Evolutionary conservation across 768 basidiomycete genomes (phyloP).

Genomic region (Mrakia blollopis): DNA sequence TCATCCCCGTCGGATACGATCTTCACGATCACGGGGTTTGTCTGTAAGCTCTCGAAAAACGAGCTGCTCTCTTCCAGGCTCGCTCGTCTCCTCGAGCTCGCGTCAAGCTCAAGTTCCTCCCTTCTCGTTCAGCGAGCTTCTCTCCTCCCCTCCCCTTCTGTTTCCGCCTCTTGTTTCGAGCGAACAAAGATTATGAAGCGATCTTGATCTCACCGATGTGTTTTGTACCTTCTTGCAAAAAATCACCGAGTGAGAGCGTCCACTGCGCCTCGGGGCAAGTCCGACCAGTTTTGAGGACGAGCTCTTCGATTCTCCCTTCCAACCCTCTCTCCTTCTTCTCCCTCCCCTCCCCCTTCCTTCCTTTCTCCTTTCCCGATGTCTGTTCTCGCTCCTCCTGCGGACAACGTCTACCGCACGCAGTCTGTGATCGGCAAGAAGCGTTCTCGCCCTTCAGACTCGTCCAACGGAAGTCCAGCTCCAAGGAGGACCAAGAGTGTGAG

Average conservation of each 20-base stretch:
- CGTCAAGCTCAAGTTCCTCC: no score
- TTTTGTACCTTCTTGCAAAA: background rate
- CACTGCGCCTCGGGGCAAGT: background rate
- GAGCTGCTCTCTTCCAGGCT: no score
- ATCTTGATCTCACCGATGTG: background rate
- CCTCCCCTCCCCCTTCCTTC: background rate
- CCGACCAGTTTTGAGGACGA: background rate
- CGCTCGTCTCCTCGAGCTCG: no score
- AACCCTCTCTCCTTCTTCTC: background rate
- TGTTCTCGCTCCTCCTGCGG: background rate
- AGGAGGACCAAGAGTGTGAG: constrained; percentile 23
- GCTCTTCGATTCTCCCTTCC: background rate
- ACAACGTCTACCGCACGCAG: constrained; percentile 18
- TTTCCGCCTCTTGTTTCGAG: background rate
- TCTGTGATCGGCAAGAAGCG: constrained; percentile 25
- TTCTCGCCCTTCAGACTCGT: constrained; percentile 13
- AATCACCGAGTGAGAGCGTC: background rate
- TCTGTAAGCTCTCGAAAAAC: no score
- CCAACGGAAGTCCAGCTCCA: constrained; percentile 13
- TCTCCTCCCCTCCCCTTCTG: background rate
- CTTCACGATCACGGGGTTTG: no score
- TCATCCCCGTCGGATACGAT: no score
- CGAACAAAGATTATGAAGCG: background rate
- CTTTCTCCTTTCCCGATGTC: background rate
- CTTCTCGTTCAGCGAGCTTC: no score